Percentiles rank a stretch among this genome's conserved stretches.
Conservation (phyloP, 2,329 filamentous ascomycete genomes). For the Septoria petroselini region DNA sequence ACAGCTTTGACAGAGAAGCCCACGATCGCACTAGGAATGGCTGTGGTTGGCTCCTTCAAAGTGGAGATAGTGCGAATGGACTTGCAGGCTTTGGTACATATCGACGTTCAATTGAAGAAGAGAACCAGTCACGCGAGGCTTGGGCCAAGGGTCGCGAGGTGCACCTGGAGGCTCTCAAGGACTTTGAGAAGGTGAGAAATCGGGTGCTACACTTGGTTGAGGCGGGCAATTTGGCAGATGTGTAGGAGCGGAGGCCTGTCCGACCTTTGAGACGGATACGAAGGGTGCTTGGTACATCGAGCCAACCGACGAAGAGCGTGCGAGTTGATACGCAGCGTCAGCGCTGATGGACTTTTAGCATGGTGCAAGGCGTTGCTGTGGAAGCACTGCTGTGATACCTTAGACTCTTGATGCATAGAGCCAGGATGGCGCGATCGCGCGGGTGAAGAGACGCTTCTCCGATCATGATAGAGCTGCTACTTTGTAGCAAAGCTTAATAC, state of each 20-base stretch:
- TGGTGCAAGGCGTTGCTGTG: too few relatives aligned
- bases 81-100: slow-evolving; percentile 56
- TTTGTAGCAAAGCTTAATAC: too few relatives aligned
- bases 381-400: too few relatives aligned
- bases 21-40: slow-evolving; percentile 37
- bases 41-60: slow-evolving; percentile 52
- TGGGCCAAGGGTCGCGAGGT: slow-evolving; percentile 60
- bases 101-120: slow-evolving; percentile 59
- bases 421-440: too few relatives aligned
- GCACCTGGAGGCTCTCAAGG: slow-evolving; percentile 58
- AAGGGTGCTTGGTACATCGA: neutral
- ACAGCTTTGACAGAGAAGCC: slow-evolving; percentile 47
- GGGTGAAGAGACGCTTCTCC: too few relatives aligned
- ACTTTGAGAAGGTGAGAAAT: slow-evolving; percentile 54
- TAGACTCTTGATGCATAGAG: too few relatives aligned
- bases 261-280: neutral
- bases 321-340: too few relatives aligned
- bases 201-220: slow-evolving; percentile 36
- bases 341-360: too few relatives aligned
- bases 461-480: too few relatives aligned
- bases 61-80: slow-evolving; percentile 34
- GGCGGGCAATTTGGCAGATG: slow-evolving; percentile 27
- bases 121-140: slow-evolving; percentile 59
- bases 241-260: slow-evolving; percentile 11
- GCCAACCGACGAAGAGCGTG: too few relatives aligned